Percentiles rank a stretch among this genome's conserved stretches.
Evolutionary conservation across 2,329 filamentous ascomycete species (phyloP).

Genomic region (Phaeosphaeriaceae sp.): DNA sequence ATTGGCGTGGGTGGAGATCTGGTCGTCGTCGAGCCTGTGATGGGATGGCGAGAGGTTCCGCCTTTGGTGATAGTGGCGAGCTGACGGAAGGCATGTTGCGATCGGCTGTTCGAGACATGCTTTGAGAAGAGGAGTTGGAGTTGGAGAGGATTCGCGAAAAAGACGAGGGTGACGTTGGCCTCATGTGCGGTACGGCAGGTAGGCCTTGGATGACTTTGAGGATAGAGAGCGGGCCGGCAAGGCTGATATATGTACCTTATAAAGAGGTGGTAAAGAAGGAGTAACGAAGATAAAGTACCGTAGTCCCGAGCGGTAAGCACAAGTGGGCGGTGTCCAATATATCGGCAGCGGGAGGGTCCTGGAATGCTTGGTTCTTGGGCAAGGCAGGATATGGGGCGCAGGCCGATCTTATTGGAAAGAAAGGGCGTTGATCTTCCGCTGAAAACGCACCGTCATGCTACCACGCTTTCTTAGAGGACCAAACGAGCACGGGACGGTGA

Average conservation of each 20-base stretch:
- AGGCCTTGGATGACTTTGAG: slow-evolving; percentile 19
- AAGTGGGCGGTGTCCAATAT: slow-evolving; percentile 39
- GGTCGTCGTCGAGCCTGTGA: slow-evolving; percentile 43
- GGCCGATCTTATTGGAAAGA: slow-evolving; percentile 39
- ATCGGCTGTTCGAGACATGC: slow-evolving; percentile 36
- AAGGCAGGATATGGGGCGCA: slow-evolving; percentile 27
- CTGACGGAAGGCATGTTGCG: slow-evolving; percentile 1
- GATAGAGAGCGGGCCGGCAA: slow-evolving; percentile 7
- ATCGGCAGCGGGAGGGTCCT: slow-evolving; percentile 39
- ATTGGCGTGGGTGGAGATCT: slow-evolving; percentile 41
- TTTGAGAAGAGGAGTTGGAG: slow-evolving; percentile 22
- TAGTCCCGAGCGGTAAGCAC: slow-evolving; percentile 21
- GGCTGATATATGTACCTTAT: slow-evolving; percentile 11
- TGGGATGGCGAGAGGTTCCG: slow-evolving; percentile 40
- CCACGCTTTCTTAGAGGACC: slow-evolving; percentile 30
- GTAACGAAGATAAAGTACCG: slow-evolving; percentile 13
- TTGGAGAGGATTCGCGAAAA: slow-evolving; percentile 28
- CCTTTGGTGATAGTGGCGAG: background rate
- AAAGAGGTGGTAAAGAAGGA: slow-evolving; percentile 10
- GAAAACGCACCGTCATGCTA: slow-evolving; percentile 32
- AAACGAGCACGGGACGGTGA: slow-evolving; percentile 29
- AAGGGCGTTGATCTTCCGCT: slow-evolving; percentile 41
- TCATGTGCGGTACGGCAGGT: slow-evolving; percentile 38
- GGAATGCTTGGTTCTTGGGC: slow-evolving; percentile 35
- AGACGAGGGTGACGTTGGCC: slow-evolving; percentile 29